phyloP scores from a whole-genome alignment of 768 basidiomycete genomes.

The Boletus rubescentipes region DNA sequence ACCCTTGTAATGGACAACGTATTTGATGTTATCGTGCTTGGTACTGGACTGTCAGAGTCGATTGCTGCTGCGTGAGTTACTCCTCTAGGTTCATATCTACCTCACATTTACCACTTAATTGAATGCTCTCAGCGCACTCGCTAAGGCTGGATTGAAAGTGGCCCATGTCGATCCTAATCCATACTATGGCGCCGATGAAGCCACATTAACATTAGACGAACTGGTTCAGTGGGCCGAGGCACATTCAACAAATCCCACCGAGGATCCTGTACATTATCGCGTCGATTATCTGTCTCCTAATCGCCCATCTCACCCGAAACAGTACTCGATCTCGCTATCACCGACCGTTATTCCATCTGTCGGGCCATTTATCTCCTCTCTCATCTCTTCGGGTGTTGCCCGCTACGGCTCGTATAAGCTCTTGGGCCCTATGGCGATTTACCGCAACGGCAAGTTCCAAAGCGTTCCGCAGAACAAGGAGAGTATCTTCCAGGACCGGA shows the following conservation, averaged over 20 bases:
- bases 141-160: slow-evolving; percentile 84
- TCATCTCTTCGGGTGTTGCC: slow-evolving; percentile 81
- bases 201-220: slow-evolving; percentile 81
- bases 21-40: slow-evolving; percentile 70
- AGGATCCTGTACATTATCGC: slow-evolving; percentile 16
- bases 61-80: slow-evolving; percentile 81
- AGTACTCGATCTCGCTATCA: slow-evolving; percentile 83
- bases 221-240: slow-evolving; percentile 65
- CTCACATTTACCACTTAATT: slow-evolving; percentile 3
- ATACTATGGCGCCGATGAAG: slow-evolving; percentile 85
- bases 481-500: slow-evolving; percentile 85
- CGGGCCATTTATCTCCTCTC: slow-evolving; percentile 74
- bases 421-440: slow-evolving; percentile 67
- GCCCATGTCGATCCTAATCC: slow-evolving; percentile 83
- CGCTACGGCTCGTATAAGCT: slow-evolving; percentile 91
- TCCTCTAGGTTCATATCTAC: neutral
- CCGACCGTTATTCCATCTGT: slow-evolving; percentile 79
- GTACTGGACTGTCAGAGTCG: slow-evolving; percentile 83
- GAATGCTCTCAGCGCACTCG: slow-evolving; percentile 61
- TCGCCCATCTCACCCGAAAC: slow-evolving; percentile 57
- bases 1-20: slow-evolving; percentile 34
- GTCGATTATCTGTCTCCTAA: slow-evolving; percentile 42
- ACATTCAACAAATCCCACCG: slow-evolving; percentile 22
- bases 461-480: slow-evolving; percentile 89
- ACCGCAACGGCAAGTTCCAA: slow-evolving; percentile 47